phyloP scores from a whole-genome alignment of 148 eudicot genomes.

The Diospyros lotus region DNA sequence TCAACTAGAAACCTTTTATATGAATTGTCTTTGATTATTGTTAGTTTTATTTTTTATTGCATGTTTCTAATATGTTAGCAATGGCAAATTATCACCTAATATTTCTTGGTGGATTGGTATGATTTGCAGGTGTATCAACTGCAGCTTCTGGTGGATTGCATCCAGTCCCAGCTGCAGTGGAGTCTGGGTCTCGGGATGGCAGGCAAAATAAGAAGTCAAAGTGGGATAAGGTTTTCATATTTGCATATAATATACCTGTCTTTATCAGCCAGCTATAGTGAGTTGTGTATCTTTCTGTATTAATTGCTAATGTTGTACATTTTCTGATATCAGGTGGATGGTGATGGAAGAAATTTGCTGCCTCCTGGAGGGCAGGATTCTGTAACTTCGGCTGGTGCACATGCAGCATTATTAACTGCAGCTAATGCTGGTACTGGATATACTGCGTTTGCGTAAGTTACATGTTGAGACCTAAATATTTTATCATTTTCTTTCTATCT shows the following conservation, averaged over 20 bases:
- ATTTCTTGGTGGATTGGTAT: slow-evolving; percentile 11
- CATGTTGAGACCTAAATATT: not conserved
- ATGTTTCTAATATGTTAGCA: not conserved
- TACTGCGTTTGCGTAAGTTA: slow-evolving; percentile 84
- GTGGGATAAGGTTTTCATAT: slow-evolving; percentile 82
- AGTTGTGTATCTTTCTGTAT: not conserved
- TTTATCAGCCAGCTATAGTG: not conserved
- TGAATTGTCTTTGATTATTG: not conserved
- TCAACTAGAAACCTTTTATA: slow-evolving; percentile 7
- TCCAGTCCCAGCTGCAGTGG: slow-evolving; percentile 39
- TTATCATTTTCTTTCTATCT: not conserved
- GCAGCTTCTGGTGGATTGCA: slow-evolving; percentile 38
- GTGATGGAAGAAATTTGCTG: slow-evolving; percentile 49
- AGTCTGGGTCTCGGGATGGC: slow-evolving; percentile 57
- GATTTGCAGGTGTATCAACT: slow-evolving; percentile 43
- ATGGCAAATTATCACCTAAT: not conserved
- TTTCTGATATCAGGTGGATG: slow-evolving; percentile 63
- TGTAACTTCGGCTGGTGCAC: slow-evolving; percentile 48
- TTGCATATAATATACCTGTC: not conserved
- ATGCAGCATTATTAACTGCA: slow-evolving; percentile 58
- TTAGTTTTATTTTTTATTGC: not conserved
- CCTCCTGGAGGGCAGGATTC: slow-evolving; percentile 51
- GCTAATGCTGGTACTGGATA: slow-evolving; percentile 85
- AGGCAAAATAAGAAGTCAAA: slow-evolving; percentile 88
- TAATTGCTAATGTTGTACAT: not conserved